Evolutionary conservation across 345 rosid species (phyloP).

Genomic region (Citrus australasica): DNA sequence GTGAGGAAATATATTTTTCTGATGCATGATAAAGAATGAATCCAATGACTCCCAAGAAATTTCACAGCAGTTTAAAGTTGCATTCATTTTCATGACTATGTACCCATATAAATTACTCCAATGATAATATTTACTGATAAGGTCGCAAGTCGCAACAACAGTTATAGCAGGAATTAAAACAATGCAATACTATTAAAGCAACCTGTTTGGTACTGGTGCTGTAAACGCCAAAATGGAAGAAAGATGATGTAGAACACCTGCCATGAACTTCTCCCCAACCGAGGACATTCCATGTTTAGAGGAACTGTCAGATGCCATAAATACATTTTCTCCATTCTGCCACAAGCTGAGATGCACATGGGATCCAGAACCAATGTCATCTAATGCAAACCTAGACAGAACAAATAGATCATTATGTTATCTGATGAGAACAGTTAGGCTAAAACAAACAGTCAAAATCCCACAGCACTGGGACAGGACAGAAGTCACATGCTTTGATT

Average conservation of each 20-base stretch:
- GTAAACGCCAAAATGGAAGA: slow-evolving; percentile 84
- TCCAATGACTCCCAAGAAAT: not conserved
- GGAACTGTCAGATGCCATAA: slow-evolving; percentile 60
- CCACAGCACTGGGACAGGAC: not conserved
- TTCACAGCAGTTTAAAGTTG: not conserved
- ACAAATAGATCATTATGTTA: slow-evolving; percentile 3
- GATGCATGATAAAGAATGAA: not conserved
- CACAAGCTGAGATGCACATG: slow-evolving; percentile 91
- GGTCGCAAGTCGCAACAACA: not conserved
- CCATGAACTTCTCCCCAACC: slow-evolving; percentile 78
- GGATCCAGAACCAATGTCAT: slow-evolving; percentile 92
- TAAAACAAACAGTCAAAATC: not conserved
- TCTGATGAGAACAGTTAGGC: slow-evolving; percentile 2
- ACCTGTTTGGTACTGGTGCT: slow-evolving; percentile 96
- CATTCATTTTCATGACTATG: not conserved
- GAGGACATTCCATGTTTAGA: slow-evolving; percentile 74
- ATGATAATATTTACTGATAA: not conserved
- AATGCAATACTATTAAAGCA: slow-evolving; percentile 1
- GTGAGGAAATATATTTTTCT: not conserved
- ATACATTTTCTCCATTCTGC: slow-evolving; percentile 75
- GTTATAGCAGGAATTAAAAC: not conserved
- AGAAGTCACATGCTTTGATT: not conserved
- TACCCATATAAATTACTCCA: not conserved
- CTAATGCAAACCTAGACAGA: slow-evolving; percentile 59
- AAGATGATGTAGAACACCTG: slow-evolving; percentile 85